Percentiles rank a stretch among this genome's conserved stretches.
Conservation (phyloP, 768 basidiomycete genomes). For the Phylloporus rhodoxanthus region DNA sequence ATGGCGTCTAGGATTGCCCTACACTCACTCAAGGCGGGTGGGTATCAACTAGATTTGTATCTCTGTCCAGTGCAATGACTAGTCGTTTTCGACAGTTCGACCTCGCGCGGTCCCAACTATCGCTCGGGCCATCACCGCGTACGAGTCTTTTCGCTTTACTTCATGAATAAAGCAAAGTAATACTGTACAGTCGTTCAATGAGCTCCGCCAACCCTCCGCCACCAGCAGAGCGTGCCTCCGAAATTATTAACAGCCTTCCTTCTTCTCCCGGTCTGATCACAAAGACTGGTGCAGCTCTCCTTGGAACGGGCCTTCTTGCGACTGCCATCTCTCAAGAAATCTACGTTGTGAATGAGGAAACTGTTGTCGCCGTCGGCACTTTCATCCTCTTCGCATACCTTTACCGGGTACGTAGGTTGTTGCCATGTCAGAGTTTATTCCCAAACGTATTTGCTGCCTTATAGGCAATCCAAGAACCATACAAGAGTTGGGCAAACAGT, state of each 20-base stretch:
- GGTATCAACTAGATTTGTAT: constrained; percentile 6
- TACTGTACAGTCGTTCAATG: constrained; percentile 53
- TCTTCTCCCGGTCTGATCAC: constrained; percentile 84
- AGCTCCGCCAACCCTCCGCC: constrained; percentile 56
- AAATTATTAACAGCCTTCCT: constrained; percentile 84
- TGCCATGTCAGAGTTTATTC: neutral
- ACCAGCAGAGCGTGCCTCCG: constrained; percentile 80
- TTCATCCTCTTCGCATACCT: constrained; percentile 78
- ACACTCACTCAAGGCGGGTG: constrained; percentile 57
- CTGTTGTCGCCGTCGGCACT: constrained; percentile 80
- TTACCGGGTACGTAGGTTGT: constrained; percentile 54
- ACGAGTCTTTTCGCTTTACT: constrained; percentile 22
- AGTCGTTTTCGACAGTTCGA: constrained; percentile 38
- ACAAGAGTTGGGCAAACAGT: constrained; percentile 85
- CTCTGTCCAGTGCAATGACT: neutral
- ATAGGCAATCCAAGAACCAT: constrained; percentile 78
- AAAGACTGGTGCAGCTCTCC: constrained; percentile 89
- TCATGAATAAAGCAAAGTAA: constrained; percentile 7
- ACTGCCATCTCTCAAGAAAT: constrained; percentile 95
- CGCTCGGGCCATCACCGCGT: constrained; percentile 45
- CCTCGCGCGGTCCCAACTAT: constrained; percentile 48
- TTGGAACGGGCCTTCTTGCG: constrained; percentile 83
- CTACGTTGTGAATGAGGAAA: constrained; percentile 96
- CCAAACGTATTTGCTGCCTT: constrained; percentile 12
- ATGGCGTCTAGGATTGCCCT: constrained; percentile 74